Percentiles rank a stretch among this genome's conserved stretches.
phyloP scores from a whole-genome alignment of 1,139 yeast species.

The Kurtzmaniella quercitrusa region DNA sequence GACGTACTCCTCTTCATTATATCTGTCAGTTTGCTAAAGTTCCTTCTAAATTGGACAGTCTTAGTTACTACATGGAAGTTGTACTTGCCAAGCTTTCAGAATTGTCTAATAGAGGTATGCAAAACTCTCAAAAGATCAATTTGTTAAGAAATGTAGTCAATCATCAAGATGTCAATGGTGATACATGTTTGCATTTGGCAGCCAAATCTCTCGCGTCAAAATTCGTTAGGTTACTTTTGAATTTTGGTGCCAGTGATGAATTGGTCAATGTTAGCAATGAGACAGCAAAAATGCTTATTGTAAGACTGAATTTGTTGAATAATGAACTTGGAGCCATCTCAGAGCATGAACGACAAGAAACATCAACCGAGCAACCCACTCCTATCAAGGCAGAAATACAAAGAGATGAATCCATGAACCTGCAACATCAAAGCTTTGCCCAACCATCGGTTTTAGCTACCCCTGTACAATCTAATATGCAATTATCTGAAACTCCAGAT shows the following conservation, averaged over 20 bases:
- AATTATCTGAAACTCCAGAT: slow-evolving; percentile 37
- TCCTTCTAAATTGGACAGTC: slow-evolving; percentile 43
- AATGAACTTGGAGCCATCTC: slow-evolving; percentile 1
- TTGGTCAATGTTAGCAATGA: slow-evolving; percentile 38
- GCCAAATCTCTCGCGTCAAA: slow-evolving; percentile 38
- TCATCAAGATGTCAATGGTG: slow-evolving; percentile 67
- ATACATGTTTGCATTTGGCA: slow-evolving; percentile 66
- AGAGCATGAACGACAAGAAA: slow-evolving; percentile 3
- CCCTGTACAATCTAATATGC: slow-evolving; percentile 25
- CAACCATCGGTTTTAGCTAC: slow-evolving; percentile 24
- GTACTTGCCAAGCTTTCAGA: slow-evolving; percentile 35
- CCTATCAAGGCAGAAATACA: not conserved
- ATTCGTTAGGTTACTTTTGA: slow-evolving; percentile 35
- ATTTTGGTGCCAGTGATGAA: slow-evolving; percentile 47
- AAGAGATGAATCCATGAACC: not conserved
- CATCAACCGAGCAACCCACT: slow-evolving; percentile 6
- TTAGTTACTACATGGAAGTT: slow-evolving; percentile 34
- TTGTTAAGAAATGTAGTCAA: slow-evolving; percentile 59
- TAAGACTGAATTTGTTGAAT: slow-evolving; percentile 21
- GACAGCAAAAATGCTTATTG: slow-evolving; percentile 31
- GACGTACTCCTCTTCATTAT: slow-evolving; percentile 72
- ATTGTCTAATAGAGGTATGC: slow-evolving; percentile 25
- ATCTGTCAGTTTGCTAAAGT: slow-evolving; percentile 58
- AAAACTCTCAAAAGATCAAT: slow-evolving; percentile 29
- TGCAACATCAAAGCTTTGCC: not conserved